These are phyloP conservation scores for Torulaspora delbrueckii DNA, from an alignment of 805 yeast species.

Conservation along the genomic window DNA sequence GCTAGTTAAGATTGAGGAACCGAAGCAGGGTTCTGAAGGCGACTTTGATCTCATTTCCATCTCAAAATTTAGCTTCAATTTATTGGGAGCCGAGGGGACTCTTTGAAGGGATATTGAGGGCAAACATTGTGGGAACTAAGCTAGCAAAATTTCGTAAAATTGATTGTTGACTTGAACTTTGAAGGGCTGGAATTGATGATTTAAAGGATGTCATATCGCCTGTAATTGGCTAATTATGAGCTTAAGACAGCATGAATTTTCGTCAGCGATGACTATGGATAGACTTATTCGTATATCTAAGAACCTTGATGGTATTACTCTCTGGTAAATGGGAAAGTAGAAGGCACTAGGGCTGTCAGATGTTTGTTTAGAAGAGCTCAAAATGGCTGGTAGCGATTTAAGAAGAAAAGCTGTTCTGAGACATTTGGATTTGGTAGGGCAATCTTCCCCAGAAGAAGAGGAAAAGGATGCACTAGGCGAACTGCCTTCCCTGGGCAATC, in stretches of 20 bases:
- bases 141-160: no score
- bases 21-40: no score
- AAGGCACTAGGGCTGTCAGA: neutral
- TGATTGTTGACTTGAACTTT: no score
- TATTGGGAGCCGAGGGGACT: no score
- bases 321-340: neutral
- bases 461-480: slow-evolving; percentile 9
- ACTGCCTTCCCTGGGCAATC: slow-evolving; percentile 4
- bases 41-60: no score
- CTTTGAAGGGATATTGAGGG: no score
- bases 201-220: no score
- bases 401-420: slow-evolving; percentile 18
- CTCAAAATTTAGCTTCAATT: no score
- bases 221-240: neutral
- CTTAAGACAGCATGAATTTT: neutral
- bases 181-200: no score
- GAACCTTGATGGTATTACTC: neutral
- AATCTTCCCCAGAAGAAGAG: slow-evolving; percentile 7
- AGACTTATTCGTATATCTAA: neutral
- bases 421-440: slow-evolving; percentile 12
- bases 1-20: no score
- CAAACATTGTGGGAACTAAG: no score
- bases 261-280: neutral
- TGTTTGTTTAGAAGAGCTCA: neutral
- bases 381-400: slow-evolving; percentile 23